A percentile compares a stretch with the other conserved stretches of the same genome.
These are phyloP conservation scores for Jimgerdemannia lactiflua DNA, from an alignment of 192 early-diverging fungal genomes.

Conservation along the genomic window DNA sequence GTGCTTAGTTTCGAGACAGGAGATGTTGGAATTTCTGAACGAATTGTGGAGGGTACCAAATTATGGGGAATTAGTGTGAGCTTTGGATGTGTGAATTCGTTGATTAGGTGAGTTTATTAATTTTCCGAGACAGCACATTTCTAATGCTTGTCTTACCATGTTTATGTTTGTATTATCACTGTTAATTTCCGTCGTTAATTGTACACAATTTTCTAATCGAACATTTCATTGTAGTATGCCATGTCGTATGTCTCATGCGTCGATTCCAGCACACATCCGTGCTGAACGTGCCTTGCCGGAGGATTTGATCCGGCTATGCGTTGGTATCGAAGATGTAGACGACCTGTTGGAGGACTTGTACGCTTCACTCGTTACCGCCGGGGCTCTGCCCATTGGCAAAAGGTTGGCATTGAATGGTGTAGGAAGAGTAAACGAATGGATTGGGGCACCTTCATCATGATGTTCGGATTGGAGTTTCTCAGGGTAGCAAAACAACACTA, in stretches of 20 bases:
- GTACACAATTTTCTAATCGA: neutral
- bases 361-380: constrained; percentile 64
- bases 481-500: too few species aligned
- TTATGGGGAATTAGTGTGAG: constrained; percentile 94
- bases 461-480: neutral
- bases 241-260: constrained; percentile 96
- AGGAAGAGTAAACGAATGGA: neutral
- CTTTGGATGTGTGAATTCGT: constrained; percentile 98
- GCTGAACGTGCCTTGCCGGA: constrained; percentile 89
- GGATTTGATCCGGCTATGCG: constrained; percentile 93
- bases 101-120: constrained; percentile 69
- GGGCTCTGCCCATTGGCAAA: constrained; percentile 28
- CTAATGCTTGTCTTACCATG: too few species aligned
- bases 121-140: neutral
- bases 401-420: constrained; percentile 2
- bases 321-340: constrained; percentile 94
- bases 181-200: neutral
- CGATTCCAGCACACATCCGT: constrained; percentile 88
- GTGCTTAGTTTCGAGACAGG: constrained; percentile 96
- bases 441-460: neutral
- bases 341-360: constrained; percentile 90
- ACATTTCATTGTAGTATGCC: constrained; percentile 70
- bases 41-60: constrained; percentile 78
- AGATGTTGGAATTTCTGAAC: constrained; percentile 68
- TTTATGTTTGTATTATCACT: too few species aligned